These are phyloP conservation scores for Verticillium nubilum DNA, from an alignment of 2,329 filamentous ascomycete species.

Conservation along the genomic window DNA sequence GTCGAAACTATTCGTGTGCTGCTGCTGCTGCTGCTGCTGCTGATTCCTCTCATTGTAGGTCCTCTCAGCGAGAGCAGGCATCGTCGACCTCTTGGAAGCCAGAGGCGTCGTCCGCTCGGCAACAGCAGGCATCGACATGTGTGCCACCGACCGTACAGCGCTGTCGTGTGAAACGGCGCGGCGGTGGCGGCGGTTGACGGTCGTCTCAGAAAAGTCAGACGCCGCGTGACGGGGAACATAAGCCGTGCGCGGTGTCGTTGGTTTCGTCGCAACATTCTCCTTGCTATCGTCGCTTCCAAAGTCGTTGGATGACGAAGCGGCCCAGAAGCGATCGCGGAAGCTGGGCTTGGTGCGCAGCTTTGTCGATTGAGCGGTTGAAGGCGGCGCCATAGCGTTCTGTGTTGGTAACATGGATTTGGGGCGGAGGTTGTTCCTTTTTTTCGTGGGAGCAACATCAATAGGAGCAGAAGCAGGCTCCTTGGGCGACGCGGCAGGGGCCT, in stretches of 20 bases:
- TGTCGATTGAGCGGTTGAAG: not conserved
- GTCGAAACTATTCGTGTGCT: not conserved
- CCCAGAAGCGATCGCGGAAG: conserved; percentile 13
- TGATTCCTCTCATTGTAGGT: not conserved
- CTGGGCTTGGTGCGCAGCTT: conserved; percentile 7
- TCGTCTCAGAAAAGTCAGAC: conserved; percentile 21
- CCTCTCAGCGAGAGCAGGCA: not conserved
- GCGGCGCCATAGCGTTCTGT: not conserved
- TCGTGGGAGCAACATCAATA: not conserved
- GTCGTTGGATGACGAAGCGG: conserved; percentile 7
- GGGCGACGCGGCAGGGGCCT: not conserved
- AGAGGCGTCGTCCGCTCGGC: not conserved
- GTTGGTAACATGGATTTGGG: not conserved
- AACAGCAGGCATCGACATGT: not conserved
- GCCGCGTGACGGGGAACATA: conserved; percentile 23
- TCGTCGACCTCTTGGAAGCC: not conserved
- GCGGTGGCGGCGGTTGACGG: conserved; percentile 10
- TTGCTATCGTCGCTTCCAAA: conserved; percentile 4
- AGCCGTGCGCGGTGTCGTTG: conserved; percentile 3
- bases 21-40: not conserved
- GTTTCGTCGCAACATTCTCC: not conserved
- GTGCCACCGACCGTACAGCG: not conserved
- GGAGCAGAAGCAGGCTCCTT: too few relatives aligned
- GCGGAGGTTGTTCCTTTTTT: not conserved
- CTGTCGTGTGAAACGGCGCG: not conserved